Evolutionary conservation across 2,329 filamentous ascomycete species (phyloP).

Genomic region (Neophaeococcomyces aloes): DNA sequence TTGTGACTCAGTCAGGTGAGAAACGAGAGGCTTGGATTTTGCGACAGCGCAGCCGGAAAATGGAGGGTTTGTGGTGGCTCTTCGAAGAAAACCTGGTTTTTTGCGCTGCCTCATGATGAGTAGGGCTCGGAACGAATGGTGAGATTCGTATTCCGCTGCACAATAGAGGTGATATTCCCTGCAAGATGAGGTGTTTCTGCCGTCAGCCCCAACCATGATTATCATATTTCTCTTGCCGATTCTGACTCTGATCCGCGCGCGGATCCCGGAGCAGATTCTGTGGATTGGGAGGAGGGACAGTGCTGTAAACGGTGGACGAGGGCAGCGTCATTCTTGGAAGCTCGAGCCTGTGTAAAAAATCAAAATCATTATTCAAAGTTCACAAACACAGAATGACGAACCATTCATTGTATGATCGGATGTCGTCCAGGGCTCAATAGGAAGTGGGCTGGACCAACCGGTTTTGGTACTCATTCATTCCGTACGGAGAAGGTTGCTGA

Average conservation of each 20-base stretch:
- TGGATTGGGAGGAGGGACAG: constrained; percentile 1
- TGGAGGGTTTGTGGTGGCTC: too few relatives aligned
- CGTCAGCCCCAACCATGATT: constrained; percentile 3
- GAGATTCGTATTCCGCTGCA: too few relatives aligned
- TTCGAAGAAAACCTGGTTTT: too few relatives aligned
- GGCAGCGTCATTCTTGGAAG: constrained; percentile 3
- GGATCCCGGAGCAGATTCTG: background rate
- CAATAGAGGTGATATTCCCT: too few relatives aligned
- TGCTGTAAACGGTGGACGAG: constrained; percentile 2
- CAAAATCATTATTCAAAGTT: constrained; percentile 7
- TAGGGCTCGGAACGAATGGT: too few relatives aligned
- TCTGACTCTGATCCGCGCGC: background rate
- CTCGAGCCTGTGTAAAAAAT: constrained; percentile 3
- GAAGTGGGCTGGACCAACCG: constrained; percentile 19
- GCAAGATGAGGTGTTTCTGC: too few relatives aligned
- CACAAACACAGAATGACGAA: background rate
- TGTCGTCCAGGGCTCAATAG: constrained; percentile 21
- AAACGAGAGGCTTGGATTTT: too few relatives aligned
- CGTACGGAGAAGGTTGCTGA: background rate
- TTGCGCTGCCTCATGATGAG: too few relatives aligned
- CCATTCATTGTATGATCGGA: background rate
- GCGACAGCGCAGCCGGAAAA: too few relatives aligned
- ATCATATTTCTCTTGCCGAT: background rate
- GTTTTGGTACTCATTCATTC: constrained; percentile 19
- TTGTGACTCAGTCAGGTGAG: too few relatives aligned